These are phyloP conservation scores for Penicillium oxalicum DNA, from an alignment of 2,329 filamentous ascomycete species.

Conservation along the genomic window DNA sequence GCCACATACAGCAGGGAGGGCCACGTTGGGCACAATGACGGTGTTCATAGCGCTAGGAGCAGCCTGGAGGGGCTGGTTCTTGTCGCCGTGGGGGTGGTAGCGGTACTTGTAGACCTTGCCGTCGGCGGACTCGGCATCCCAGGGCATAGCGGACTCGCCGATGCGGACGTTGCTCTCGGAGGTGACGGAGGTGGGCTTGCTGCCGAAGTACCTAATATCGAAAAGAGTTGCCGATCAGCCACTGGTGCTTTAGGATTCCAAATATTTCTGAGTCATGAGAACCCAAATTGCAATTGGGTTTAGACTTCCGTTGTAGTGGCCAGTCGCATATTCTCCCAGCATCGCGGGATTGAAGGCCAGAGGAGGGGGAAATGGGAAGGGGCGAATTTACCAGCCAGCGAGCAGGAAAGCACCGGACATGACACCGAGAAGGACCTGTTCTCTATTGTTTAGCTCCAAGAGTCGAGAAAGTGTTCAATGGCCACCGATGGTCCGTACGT, in stretches of 20 bases:
- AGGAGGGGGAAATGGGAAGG: constrained; percentile 8
- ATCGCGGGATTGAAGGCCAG: constrained; percentile 9
- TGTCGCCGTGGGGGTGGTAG: constrained; percentile 82
- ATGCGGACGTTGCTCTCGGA: constrained; percentile 75
- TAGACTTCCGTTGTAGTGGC: too few species aligned
- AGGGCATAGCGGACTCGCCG: constrained; percentile 76
- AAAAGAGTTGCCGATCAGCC: constrained; percentile 6
- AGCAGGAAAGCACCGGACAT: constrained; percentile 85
- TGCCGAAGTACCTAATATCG: constrained; percentile 52
- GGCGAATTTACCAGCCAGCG: constrained; percentile 61
- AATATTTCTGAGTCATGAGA: neutral
- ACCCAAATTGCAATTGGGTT: too few species aligned
- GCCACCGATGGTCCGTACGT: constrained; percentile 47
- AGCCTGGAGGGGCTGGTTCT: constrained; percentile 68
- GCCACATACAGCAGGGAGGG: constrained; percentile 69
- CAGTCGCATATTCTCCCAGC: constrained; percentile 56
- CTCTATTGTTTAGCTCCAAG: constrained; percentile 11
- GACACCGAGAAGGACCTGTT: constrained; percentile 79
- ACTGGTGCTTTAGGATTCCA: neutral
- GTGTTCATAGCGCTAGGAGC: constrained; percentile 93
- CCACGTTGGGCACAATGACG: constrained; percentile 89
- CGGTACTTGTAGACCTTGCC: constrained; percentile 66
- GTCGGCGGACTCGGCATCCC: constrained; percentile 64
- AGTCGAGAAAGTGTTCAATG: constrained; percentile 5
- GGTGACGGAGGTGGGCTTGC: constrained; percentile 75